phyloP scores from a whole-genome alignment of 345 rosid species.

The Melaleuca quinquenervia region DNA sequence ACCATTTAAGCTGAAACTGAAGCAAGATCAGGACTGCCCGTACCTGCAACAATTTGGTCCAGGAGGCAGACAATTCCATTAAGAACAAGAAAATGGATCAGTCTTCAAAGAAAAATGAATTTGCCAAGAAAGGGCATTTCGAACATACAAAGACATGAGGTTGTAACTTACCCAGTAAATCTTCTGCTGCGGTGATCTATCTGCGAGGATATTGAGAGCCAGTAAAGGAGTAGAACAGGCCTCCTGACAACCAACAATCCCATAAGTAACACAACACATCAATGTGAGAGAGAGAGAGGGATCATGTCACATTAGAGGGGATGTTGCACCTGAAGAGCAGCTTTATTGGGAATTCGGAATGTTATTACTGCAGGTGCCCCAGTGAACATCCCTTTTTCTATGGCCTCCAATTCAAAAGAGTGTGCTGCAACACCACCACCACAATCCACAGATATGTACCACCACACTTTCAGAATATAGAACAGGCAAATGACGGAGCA shows the following conservation, averaged over 20 bases:
- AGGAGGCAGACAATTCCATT: slow-evolving; percentile 18
- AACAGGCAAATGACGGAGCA: background rate
- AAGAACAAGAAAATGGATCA: slow-evolving; percentile 11
- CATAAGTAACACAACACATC: background rate
- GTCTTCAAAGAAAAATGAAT: background rate
- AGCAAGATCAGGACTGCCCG: background rate
- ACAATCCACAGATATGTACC: background rate
- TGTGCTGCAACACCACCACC: slow-evolving; percentile 75
- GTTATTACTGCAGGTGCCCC: slow-evolving; percentile 81
- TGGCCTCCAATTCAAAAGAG: slow-evolving; percentile 75
- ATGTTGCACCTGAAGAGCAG: slow-evolving; percentile 59
- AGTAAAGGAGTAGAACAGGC: slow-evolving; percentile 68
- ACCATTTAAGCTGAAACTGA: background rate
- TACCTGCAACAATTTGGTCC: slow-evolving; percentile 42
- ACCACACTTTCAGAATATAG: background rate
- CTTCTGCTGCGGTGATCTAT: slow-evolving; percentile 54
- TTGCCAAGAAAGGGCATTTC: background rate
- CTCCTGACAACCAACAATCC: slow-evolving; percentile 27
- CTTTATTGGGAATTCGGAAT: slow-evolving; percentile 78
- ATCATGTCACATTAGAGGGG: background rate
- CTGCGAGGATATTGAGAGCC: slow-evolving; percentile 82
- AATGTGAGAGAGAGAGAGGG: background rate
- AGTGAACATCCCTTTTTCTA: slow-evolving; percentile 53
- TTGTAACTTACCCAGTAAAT: slow-evolving; percentile 45
- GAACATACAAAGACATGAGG: background rate